phyloP scores from a whole-genome alignment of 129 eudicot species.

The Gnaphalium uliginosum region DNA sequence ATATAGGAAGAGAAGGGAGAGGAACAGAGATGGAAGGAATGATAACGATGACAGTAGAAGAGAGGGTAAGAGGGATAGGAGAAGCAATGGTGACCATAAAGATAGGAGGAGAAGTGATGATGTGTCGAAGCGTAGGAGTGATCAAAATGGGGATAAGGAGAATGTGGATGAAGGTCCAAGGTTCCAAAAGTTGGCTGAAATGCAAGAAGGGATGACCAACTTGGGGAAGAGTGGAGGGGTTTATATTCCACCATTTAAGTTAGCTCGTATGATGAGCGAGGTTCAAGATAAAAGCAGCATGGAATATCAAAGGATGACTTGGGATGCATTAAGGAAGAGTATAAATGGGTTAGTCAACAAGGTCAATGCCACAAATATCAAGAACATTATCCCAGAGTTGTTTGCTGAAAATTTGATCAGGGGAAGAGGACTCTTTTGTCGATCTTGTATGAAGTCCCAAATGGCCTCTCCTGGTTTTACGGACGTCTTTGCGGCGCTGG shows the following conservation, averaged over 20 bases:
- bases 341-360: slow-evolving; percentile 95
- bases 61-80: slow-evolving; percentile 24
- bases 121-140: not conserved
- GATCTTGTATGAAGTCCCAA: slow-evolving; percentile 95
- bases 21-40: not conserved
- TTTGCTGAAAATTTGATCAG: slow-evolving; percentile 84
- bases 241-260: slow-evolving; percentile 43
- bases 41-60: slow-evolving; percentile 14
- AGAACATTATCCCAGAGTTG: slow-evolving; percentile 78
- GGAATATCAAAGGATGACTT: slow-evolving; percentile 89
- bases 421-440: slow-evolving; percentile 87
- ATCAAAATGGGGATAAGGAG: slow-evolving; percentile 19
- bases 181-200: slow-evolving; percentile 40
- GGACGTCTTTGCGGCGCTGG: slow-evolving; percentile 90
- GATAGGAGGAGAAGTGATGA: slow-evolving; percentile 35
- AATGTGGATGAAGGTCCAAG: slow-evolving; percentile 41
- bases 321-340: slow-evolving; percentile 94
- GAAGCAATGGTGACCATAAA: slow-evolving; percentile 31
- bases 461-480: slow-evolving; percentile 98
- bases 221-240: slow-evolving; percentile 90
- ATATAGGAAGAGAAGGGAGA: slow-evolving; percentile 27
- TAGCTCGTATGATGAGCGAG: slow-evolving; percentile 86
- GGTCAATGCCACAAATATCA: slow-evolving; percentile 77
- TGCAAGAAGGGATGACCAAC: slow-evolving; percentile 44
- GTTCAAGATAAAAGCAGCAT: slow-evolving; percentile 75